Evolutionary conservation across 208 protist genomes (phyloP).

Genomic region (Leishmania amazonensis): DNA sequence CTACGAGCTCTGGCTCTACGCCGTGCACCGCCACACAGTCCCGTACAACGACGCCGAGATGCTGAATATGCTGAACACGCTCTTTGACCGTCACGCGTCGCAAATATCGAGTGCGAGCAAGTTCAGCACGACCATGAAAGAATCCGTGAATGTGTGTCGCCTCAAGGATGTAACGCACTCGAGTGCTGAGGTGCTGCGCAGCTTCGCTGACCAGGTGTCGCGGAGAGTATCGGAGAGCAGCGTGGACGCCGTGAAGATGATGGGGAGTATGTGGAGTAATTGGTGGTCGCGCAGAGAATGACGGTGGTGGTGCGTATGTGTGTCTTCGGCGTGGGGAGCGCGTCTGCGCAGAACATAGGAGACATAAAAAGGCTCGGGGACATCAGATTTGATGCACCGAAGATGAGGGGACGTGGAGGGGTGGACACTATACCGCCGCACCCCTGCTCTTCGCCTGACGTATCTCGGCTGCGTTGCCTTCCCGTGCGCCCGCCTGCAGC

Average conservation of each 20-base stretch:
- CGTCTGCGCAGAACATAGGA: neutral
- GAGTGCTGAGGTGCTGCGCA: conserved; percentile 36
- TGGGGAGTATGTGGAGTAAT: conserved; percentile 29
- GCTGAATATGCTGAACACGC: conserved; percentile 45
- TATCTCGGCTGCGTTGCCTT: neutral
- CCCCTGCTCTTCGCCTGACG: neutral
- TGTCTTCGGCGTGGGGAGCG: neutral
- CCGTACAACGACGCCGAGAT: conserved; percentile 32
- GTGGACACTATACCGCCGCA: neutral
- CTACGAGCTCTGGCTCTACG: conserved; percentile 64
- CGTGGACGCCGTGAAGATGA: conserved; percentile 32
- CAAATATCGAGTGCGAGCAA: conserved; percentile 32
- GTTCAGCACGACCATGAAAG: conserved; percentile 49
- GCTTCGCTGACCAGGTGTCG: conserved; percentile 42
- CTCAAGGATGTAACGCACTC: conserved; percentile 62
- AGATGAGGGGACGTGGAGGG: neutral
- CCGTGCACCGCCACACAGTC: conserved; percentile 47
- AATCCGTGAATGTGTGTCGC: conserved; percentile 58
- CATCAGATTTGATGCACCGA: neutral
- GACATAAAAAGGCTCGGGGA: neutral
- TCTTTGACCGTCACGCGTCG: conserved; percentile 53
- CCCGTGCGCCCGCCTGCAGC: neutral
- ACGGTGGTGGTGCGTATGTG: neutral
- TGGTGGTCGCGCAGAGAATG: conserved; percentile 22
- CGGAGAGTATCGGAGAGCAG: conserved; percentile 29